Conservation (phyloP, 495 filamentous ascomycete genomes). For the Lepraria neglecta region DNA sequence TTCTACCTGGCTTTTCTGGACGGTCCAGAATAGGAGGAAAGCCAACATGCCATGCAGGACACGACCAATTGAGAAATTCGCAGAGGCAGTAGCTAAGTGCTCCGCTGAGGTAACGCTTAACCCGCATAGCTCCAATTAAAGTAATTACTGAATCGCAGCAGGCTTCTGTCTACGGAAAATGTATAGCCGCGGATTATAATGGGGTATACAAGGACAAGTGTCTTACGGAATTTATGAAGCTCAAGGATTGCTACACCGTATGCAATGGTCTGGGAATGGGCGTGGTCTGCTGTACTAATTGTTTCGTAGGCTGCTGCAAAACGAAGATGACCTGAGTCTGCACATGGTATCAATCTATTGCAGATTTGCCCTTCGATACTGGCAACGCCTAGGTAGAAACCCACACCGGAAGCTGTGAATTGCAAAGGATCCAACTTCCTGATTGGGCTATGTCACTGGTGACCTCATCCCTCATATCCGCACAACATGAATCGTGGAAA, state of each 20-base stretch:
- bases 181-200: slow-evolving; percentile 85
- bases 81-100: slow-evolving; percentile 75
- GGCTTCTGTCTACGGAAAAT: slow-evolving; percentile 86
- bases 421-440: background rate
- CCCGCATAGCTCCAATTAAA: background rate
- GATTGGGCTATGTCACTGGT: background rate
- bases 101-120: slow-evolving; percentile 59
- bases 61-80: slow-evolving; percentile 84
- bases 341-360: too few species aligned
- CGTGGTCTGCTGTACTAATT: background rate
- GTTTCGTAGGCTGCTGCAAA: slow-evolving; percentile 23
- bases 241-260: slow-evolving; percentile 89
- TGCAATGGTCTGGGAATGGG: background rate
- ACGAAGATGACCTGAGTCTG: slow-evolving; percentile 16
- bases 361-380: background rate
- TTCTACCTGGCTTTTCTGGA: background rate
- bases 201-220: slow-evolving; percentile 90
- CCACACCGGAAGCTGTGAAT: too few species aligned
- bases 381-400: background rate
- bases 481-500: background rate
- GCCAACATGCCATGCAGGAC: slow-evolving; percentile 35
- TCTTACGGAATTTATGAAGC: slow-evolving; percentile 68
- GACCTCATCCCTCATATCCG: slow-evolving; percentile 1
- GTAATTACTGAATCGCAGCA: slow-evolving; percentile 33
- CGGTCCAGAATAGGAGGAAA: background rate